These are phyloP conservation scores for Deinandra increscens DNA, from an alignment of 129 eudicot species.

Conservation along the genomic window DNA sequence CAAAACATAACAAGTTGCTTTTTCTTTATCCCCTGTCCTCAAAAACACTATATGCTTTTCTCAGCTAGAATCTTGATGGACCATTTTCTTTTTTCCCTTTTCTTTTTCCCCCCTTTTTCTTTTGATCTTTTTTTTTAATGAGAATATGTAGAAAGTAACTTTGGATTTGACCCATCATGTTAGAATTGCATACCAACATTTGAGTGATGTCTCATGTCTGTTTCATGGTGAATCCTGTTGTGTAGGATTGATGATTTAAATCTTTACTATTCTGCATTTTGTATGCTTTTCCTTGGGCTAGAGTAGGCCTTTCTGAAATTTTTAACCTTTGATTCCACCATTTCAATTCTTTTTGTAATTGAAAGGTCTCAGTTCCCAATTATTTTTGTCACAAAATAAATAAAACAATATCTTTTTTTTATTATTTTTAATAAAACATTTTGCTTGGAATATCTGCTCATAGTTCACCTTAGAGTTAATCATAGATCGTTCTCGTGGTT, in stretches of 20 bases:
- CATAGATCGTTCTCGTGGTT: too few relatives aligned
- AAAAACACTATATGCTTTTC: slow-evolving; percentile 35
- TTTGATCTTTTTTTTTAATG: background rate
- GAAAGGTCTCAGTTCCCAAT: slow-evolving; percentile 21
- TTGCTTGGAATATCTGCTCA: background rate
- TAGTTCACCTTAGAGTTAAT: too few relatives aligned
- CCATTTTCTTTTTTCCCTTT: slow-evolving; percentile 19
- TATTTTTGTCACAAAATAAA: background rate
- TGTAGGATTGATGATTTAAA: slow-evolving; percentile 23
- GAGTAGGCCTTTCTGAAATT: slow-evolving; percentile 2
- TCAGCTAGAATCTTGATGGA: slow-evolving; percentile 38
- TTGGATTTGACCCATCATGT: slow-evolving; percentile 44
- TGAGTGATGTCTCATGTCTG: slow-evolving; percentile 36
- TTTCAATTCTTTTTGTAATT: slow-evolving; percentile 23
- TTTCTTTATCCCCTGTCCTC: slow-evolving; percentile 31
- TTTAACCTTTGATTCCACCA: slow-evolving; percentile 12
- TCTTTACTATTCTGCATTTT: slow-evolving; percentile 23
- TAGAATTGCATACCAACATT: slow-evolving; percentile 17
- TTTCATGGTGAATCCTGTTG: slow-evolving; percentile 25
- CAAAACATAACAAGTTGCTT: slow-evolving; percentile 38
- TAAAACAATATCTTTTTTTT: background rate
- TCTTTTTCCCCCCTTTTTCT: background rate
- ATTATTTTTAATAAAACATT: background rate
- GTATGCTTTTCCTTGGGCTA: slow-evolving; percentile 18
- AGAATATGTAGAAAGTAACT: slow-evolving; percentile 35